A percentile compares a stretch with the other conserved stretches of the same genome.
phyloP scores from a whole-genome alignment of 2,329 filamentous ascomycete genomes.

The Trichoderma asperellum region DNA sequence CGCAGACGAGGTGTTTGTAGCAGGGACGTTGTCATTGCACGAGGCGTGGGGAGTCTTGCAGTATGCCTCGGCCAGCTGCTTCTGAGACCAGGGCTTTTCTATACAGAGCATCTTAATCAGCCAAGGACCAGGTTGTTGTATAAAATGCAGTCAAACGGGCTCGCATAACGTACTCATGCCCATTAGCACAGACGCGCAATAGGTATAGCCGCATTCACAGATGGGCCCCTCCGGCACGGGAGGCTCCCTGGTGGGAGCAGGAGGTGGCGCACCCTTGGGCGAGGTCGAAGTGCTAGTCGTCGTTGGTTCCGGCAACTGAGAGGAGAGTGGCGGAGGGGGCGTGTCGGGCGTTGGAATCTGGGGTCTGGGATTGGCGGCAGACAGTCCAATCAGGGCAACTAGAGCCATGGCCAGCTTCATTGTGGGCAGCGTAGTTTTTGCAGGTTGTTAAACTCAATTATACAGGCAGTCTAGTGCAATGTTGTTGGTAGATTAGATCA shows the following conservation, averaged over 20 bases:
- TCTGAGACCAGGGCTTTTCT: conserved; percentile 42
- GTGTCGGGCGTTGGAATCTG: conserved; percentile 32
- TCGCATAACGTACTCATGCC: conserved; percentile 40
- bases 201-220: conserved; percentile 50
- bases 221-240: conserved; percentile 38
- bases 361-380: conserved; percentile 36
- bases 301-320: conserved; percentile 27
- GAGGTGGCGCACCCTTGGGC: conserved; percentile 21
- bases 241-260: conserved; percentile 31
- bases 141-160: too few relatives aligned
- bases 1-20: conserved; percentile 40
- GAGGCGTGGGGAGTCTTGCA: conserved; percentile 44
- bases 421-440: not conserved
- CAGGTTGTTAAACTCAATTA: not conserved
- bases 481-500: not conserved
- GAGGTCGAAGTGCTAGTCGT: conserved; percentile 11
- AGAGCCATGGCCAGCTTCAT: conserved; percentile 38
- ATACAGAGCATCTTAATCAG: conserved; percentile 23
- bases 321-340: conserved; percentile 36
- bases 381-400: conserved; percentile 34
- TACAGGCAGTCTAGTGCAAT: not conserved
- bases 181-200: conserved; percentile 46
- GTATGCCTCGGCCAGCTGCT: conserved; percentile 43
- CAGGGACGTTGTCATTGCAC: conserved; percentile 40
- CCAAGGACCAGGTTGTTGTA: not conserved